phyloP scores from a whole-genome alignment of 1,139 yeast species.

The Kodamaea alishanica region DNA sequence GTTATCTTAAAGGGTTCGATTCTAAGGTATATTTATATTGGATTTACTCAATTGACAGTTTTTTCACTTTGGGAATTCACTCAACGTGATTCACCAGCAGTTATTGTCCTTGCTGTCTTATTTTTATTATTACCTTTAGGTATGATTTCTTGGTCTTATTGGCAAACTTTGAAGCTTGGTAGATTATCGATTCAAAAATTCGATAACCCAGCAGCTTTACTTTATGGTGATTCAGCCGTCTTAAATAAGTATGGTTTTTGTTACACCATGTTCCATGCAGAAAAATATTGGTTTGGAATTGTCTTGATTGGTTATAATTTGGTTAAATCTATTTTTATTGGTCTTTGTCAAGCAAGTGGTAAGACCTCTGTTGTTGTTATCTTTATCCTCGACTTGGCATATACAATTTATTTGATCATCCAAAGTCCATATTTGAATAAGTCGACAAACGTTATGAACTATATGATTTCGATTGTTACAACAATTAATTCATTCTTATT shows the following conservation, averaged over 20 bases:
- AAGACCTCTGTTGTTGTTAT: constrained; percentile 64
- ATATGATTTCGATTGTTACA: constrained; percentile 59
- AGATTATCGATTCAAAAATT: constrained; percentile 47
- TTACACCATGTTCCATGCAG: constrained; percentile 78
- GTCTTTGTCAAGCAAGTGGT: constrained; percentile 66
- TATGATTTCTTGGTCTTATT: constrained; percentile 57
- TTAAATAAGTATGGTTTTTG: constrained; percentile 72
- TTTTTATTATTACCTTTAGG: constrained; percentile 54
- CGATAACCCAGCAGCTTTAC: constrained; percentile 72
- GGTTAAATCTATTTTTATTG: constrained; percentile 60
- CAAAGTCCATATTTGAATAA: constrained; percentile 67
- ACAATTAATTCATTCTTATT: constrained; percentile 70
- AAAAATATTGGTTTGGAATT: constrained; percentile 70
- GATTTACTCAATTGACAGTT: constrained; percentile 67
- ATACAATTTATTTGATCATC: constrained; percentile 53
- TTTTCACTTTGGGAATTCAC: constrained; percentile 76
- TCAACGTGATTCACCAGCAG: constrained; percentile 68
- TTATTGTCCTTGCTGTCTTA: constrained; percentile 64
- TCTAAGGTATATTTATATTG: constrained; percentile 68
- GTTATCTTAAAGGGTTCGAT: constrained; percentile 62
- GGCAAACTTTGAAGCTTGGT: constrained; percentile 57
- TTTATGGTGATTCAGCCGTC: constrained; percentile 65
- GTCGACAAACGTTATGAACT: constrained; percentile 66
- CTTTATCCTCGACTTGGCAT: constrained; percentile 62
- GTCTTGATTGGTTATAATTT: constrained; percentile 54